Evolutionary conservation across 352 stramenopile genomes (phyloP).

Genomic region (Phytopythium boreale): DNA sequence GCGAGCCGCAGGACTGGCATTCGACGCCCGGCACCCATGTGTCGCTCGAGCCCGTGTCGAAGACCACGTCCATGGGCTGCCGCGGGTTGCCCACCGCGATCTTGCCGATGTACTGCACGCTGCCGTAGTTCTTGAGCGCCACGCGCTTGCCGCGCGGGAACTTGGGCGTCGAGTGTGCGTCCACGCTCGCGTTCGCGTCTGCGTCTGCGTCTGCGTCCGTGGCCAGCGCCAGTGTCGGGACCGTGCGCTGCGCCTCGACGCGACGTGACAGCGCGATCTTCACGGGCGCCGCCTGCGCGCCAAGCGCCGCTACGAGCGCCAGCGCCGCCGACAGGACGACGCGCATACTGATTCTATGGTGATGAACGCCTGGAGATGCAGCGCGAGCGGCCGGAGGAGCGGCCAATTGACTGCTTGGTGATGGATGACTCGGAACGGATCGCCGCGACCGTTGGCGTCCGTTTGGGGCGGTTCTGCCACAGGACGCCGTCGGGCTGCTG

Average conservation of each 20-base stretch:
- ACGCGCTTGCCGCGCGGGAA: constrained; percentile 44
- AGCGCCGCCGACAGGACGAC: neutral
- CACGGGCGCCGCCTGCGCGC: constrained; percentile 16
- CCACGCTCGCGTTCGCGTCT: constrained; percentile 4
- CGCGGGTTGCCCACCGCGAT: constrained; percentile 70
- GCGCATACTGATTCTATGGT: neutral
- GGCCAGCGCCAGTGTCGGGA: neutral
- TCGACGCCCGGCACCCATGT: constrained; percentile 67
- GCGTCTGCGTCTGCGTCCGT: neutral
- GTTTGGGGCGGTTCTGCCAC: neutral
- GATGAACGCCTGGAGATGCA: neutral
- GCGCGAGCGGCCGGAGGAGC: neutral
- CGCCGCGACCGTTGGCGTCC: constrained; percentile 1
- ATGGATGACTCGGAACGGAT: neutral
- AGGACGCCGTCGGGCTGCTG: neutral
- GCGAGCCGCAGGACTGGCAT: constrained; percentile 48
- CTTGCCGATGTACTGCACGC: constrained; percentile 78
- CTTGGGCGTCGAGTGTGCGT: constrained; percentile 11
- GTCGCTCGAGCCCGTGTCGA: constrained; percentile 82
- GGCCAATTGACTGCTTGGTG: neutral
- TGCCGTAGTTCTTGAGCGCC: constrained; percentile 76
- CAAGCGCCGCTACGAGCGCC: neutral
- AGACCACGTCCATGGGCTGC: constrained; percentile 67
- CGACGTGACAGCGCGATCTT: constrained; percentile 26
- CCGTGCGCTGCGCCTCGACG: neutral